Base-by-base conservation (phyloP, 805 yeast species). In the Metschnikowia proteae region DNA sequence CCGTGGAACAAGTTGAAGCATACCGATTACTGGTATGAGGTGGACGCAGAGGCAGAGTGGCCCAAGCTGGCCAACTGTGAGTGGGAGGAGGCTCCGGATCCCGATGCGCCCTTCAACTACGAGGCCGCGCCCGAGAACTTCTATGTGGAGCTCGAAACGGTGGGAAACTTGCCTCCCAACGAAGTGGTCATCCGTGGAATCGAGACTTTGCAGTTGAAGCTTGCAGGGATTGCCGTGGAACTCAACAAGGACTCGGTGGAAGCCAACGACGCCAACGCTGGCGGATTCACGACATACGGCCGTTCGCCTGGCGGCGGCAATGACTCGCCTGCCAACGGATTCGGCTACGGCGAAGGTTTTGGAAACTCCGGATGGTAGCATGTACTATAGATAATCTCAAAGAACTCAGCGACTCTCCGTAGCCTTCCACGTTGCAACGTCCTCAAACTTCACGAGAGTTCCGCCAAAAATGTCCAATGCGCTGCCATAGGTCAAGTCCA, bases 1-100 rank as follows among this genome's bases (percentile, higher is more conserved):
- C 99, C 99, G n/a, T 92, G 96, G 95, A 94, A 94, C 70, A 94
- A 92, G 70, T 77, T 94, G 60, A 85, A 87, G 64, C 99, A 94
- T 66, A 94, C 99, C 0, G 96, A 90, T 60, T 88, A 80, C 63
- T 94, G 99, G 99, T 88, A 86, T 65, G 99, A 94, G 70, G 92
- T 83, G 53, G 86, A 83, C 63, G 86, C 88, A 31, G 88, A 81
- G 35, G 80, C 76, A 40, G 99, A 94, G 73, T 94, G 99, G 99
- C 99, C 99, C 33, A 78, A 78, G 54, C 80, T 88, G 37, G 80
- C 80, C 55, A 92, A 94, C 68, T 82, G 95, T 57, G 96, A 88
- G 60, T 94, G 92, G 84, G 99, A 94, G 70, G 99, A 94, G 66
- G 88, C 92, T 6, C 97, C 97, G 27, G 83, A 81, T 58, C 87